phyloP scores from a whole-genome alignment of 176 grass and related monocot species.

The Zea luxurians region DNA sequence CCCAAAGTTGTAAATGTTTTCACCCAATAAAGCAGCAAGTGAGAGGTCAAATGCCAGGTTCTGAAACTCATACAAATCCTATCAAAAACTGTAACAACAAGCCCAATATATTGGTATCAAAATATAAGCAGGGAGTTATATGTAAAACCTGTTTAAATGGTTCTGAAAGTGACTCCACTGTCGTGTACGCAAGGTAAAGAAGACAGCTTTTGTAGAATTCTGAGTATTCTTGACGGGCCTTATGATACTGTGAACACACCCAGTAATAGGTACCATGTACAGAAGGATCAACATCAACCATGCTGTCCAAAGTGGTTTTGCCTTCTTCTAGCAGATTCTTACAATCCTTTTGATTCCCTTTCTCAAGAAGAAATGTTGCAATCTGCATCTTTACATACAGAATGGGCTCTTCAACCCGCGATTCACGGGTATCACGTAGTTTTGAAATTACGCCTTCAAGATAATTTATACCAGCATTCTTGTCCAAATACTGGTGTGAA shows the following conservation, averaged over 20 bases:
- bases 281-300: slow-evolving; percentile 79
- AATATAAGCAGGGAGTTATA: slow-evolving; percentile 40
- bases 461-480: slow-evolving; percentile 70
- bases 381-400: slow-evolving; percentile 89
- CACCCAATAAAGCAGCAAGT: slow-evolving; percentile 79
- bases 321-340: slow-evolving; percentile 75
- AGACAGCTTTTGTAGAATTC: slow-evolving; percentile 76
- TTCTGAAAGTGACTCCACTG: slow-evolving; percentile 79
- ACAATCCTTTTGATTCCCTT: slow-evolving; percentile 67
- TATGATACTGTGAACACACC: slow-evolving; percentile 79
- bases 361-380: slow-evolving; percentile 70
- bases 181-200: slow-evolving; percentile 91
- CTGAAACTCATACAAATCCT: slow-evolving; percentile 41
- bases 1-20: slow-evolving; percentile 90
- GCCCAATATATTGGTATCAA: slow-evolving; percentile 3
- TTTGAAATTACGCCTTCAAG: slow-evolving; percentile 77
- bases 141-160: slow-evolving; percentile 78
- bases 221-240: slow-evolving; percentile 62
- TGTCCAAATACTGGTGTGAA: slow-evolving; percentile 79
- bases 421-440: slow-evolving; percentile 56
- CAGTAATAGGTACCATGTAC: slow-evolving; percentile 79
- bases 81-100: slow-evolving; percentile 31
- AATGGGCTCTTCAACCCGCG: slow-evolving; percentile 65
- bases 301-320: slow-evolving; percentile 59
- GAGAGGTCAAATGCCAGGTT: slow-evolving; percentile 80